Conservation (phyloP, 2,329 filamentous ascomycete species). For the Aspergillus sp. region DNA sequence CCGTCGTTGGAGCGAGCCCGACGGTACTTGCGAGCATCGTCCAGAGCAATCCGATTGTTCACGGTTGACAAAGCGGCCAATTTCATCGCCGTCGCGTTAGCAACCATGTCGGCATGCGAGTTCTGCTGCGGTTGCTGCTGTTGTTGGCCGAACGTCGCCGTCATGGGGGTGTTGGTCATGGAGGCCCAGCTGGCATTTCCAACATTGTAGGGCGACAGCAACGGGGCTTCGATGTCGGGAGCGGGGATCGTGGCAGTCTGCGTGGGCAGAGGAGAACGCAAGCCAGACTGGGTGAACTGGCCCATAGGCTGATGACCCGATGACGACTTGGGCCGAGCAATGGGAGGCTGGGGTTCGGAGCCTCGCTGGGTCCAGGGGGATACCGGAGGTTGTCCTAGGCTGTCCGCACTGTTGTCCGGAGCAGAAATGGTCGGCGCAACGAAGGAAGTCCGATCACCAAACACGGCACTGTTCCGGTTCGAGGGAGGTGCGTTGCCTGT, state of each 20-base stretch:
- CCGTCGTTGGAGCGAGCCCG: constrained; percentile 86
- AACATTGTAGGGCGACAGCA: constrained; percentile 76
- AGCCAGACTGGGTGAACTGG: constrained; percentile 80
- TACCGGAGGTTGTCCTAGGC: constrained; percentile 61
- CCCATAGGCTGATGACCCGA: constrained; percentile 80
- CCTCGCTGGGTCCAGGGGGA: constrained; percentile 73
- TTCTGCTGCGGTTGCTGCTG: constrained; percentile 40
- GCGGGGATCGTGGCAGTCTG: constrained; percentile 80
- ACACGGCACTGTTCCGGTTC: constrained; percentile 83
- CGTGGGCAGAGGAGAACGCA: constrained; percentile 79
- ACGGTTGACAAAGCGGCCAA: constrained; percentile 94
- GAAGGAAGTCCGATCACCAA: constrained; percentile 74
- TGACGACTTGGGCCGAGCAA: constrained; percentile 71
- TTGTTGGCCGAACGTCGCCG: constrained; percentile 70
- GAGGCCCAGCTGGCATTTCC: constrained; percentile 95
- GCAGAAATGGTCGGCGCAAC: constrained; percentile 71
- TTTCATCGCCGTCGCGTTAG: constrained; percentile 98
- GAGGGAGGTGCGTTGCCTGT: constrained; percentile 86
- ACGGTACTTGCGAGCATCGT: constrained; percentile 95
- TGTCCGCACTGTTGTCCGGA: constrained; percentile 61
- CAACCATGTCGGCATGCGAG: constrained; percentile 93
- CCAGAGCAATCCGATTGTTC: constrained; percentile 94
- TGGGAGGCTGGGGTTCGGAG: constrained; percentile 50
- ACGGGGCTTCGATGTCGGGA: constrained; percentile 72
- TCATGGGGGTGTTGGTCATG: constrained; percentile 97